Evolutionary conservation across 176 grass and related monocot genomes (phyloP).

Genomic region (Poa pratensis): DNA sequence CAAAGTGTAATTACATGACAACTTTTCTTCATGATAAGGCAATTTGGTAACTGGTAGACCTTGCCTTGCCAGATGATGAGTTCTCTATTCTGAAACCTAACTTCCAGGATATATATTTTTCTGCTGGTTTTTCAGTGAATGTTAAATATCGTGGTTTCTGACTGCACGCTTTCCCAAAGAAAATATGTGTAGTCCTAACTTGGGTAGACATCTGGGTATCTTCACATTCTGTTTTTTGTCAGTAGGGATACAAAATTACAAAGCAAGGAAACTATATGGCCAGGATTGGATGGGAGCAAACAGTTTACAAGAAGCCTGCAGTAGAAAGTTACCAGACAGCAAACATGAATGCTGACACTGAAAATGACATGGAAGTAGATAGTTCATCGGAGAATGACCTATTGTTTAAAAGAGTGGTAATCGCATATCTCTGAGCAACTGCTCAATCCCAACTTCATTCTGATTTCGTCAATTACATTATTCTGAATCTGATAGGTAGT

Average conservation of each 20-base stretch:
- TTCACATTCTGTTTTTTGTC: conserved; percentile 30
- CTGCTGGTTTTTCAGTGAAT: conserved; percentile 25
- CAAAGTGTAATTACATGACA: conserved; percentile 17
- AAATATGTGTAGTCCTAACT: not conserved
- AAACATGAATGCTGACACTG: conserved; percentile 74
- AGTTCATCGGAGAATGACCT: conserved; percentile 57
- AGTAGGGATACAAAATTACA: conserved; percentile 92
- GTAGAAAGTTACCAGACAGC: conserved; percentile 97
- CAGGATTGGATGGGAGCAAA: conserved; percentile 87
- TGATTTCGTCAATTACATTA: conserved; percentile 20
- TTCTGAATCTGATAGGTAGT: conserved; percentile 1
- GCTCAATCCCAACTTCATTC: conserved; percentile 21
- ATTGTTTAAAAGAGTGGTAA: conserved; percentile 94
- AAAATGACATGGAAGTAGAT: conserved; percentile 49
- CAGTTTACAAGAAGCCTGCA: conserved; percentile 66
- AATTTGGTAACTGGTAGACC: conserved; percentile 5
- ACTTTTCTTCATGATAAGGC: not conserved
- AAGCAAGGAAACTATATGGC: conserved; percentile 84
- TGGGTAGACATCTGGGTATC: conserved; percentile 15
- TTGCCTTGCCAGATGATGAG: conserved; percentile 27
- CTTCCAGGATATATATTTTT: conserved; percentile 31
- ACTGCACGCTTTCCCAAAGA: not conserved
- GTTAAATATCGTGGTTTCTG: conserved; percentile 24
- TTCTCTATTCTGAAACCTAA: conserved; percentile 15
- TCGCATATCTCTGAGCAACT: conserved; percentile 3